Percentiles rank a stretch among this genome's conserved stretches.
Conservation (phyloP, 2,329 filamentous ascomycete species). For the Aspergillus tamarii region DNA sequence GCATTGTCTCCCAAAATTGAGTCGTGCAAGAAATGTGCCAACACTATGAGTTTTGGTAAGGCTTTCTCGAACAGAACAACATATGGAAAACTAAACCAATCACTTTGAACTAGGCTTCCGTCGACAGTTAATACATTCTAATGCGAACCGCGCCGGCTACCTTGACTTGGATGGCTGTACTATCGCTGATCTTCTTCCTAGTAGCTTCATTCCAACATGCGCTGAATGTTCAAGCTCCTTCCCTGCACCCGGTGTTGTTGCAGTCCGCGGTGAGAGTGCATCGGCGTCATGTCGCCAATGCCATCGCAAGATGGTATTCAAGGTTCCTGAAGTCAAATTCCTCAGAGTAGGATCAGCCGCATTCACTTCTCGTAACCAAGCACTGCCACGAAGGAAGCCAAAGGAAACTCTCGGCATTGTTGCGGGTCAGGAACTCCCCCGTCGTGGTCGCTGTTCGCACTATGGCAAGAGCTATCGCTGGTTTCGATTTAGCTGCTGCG, state of each 20-base stretch:
- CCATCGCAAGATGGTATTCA: slow-evolving; percentile 77
- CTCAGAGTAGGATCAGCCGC: slow-evolving; percentile 66
- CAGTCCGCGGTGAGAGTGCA: slow-evolving; percentile 72
- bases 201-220: slow-evolving; percentile 79
- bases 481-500: slow-evolving; percentile 62
- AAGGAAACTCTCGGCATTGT: slow-evolving; percentile 59
- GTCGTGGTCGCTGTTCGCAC: slow-evolving; percentile 57
- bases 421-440: slow-evolving; percentile 57
- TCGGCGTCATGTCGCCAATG: slow-evolving; percentile 79
- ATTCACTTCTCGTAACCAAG: slow-evolving; percentile 35
- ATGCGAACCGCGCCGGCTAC: slow-evolving; percentile 76
- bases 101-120: slow-evolving; percentile 54
- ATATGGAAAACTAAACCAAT: not conserved
- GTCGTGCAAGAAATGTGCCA: slow-evolving; percentile 60
- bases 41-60: slow-evolving; percentile 50
- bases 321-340: slow-evolving; percentile 77
- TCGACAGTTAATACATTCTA: slow-evolving; percentile 71
- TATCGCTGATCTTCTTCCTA: slow-evolving; percentile 74
- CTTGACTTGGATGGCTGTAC: slow-evolving; percentile 76
- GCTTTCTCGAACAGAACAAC: slow-evolving; percentile 1
- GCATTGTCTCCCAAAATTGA: slow-evolving; percentile 47
- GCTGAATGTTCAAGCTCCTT: slow-evolving; percentile 72
- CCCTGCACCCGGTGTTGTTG: slow-evolving; percentile 64
- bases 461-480: slow-evolving; percentile 60
- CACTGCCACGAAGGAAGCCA: slow-evolving; percentile 41